Percentiles rank a stretch among this genome's conserved stretches.
These are phyloP conservation scores for Suaeda aralocaspica DNA, from an alignment of 148 eudicot species.

Conservation along the genomic window DNA sequence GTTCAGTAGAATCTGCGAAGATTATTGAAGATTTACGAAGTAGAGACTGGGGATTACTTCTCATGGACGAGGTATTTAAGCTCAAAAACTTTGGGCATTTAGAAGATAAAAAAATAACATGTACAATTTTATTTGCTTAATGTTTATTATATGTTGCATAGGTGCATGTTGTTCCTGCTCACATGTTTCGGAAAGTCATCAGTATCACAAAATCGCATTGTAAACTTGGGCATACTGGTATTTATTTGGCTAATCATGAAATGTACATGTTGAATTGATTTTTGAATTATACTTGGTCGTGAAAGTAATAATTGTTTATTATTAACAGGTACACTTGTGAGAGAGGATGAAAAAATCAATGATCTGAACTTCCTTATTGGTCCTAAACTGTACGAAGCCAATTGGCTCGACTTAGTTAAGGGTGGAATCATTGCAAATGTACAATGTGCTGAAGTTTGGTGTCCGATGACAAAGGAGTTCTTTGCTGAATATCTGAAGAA, in stretches of 20 bases:
- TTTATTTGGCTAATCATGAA: slow-evolving; percentile 11
- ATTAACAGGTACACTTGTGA: slow-evolving; percentile 88
- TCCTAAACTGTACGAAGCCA: slow-evolving; percentile 96
- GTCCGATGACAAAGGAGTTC: slow-evolving; percentile 99
- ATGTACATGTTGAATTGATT: slow-evolving; percentile 3
- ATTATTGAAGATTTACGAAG: slow-evolving; percentile 94
- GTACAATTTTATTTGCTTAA: background rate
- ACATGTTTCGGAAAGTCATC: slow-evolving; percentile 98
- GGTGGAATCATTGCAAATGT: slow-evolving; percentile 97
- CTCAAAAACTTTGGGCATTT: background rate
- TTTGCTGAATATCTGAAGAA: slow-evolving; percentile 93
- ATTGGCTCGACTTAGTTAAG: slow-evolving; percentile 96
- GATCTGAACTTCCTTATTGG: slow-evolving; percentile 97
- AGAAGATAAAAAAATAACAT: background rate
- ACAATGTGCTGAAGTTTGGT: slow-evolving; percentile 99
- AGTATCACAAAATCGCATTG: slow-evolving; percentile 94
- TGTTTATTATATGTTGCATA: slow-evolving; percentile 26
- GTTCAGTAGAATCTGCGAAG: slow-evolving; percentile 97
- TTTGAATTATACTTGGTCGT: background rate
- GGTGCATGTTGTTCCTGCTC: slow-evolving; percentile 99
- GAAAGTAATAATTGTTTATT: slow-evolving; percentile 25
- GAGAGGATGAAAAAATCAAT: slow-evolving; percentile 98
- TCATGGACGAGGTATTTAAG: slow-evolving; percentile 84
- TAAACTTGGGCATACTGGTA: slow-evolving; percentile 97
- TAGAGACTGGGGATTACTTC: slow-evolving; percentile 97